Evolutionary conservation across 2,329 filamentous ascomycete species (phyloP), one percentile per base, ranked within the genome.

Genomic region (Dactylella cylindrospora): DNA sequence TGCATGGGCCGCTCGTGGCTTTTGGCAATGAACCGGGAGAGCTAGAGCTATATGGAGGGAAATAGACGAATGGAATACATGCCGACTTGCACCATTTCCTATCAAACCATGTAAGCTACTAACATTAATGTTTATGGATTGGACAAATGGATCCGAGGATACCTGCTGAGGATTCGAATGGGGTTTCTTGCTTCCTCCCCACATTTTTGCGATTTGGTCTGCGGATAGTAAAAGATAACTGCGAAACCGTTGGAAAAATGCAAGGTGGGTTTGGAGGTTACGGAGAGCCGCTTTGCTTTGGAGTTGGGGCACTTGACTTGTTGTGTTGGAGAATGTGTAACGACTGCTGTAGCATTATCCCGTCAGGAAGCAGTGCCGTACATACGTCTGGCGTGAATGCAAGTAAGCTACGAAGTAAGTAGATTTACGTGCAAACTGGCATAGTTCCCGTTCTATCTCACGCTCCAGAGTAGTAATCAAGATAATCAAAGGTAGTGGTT

Each of bases 61-160:
- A 15, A 54, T 60, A 40, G 55, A 43, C 39, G 31, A 29, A 3
- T 15, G 39, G 41, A 65, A 53, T 67, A 86, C 84, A 80, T 85
- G 97, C 93, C 91, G 79, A 98, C 90, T 86, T 98, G 91, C 69
- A 96, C 88, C 93, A 98, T 98, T 80, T 98, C 93, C 89, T 97
- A 29, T n/a, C 38, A 40, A 31, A 10, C 19, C n/a, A 20, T 20
- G 38, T 52, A 33, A 52, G 47, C 38, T 3, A n/a, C 12, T 7
- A 8, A 20, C 13, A 28, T 9, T 7, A 5, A 20, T 8, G 15
- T 26, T 12, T 33, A 23, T 20, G 28, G 17, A 26, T 22, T n/a
- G n/a, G 22, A 13, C 10, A 28, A 12, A 5, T 2, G 38, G 22
- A 28, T 20, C 38, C 20, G 25, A 28, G 41, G 29, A 15, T 62